A percentile compares a stretch with the other conserved stretches of the same genome.
phyloP scores from a whole-genome alignment of 371 early-diverging fungal genomes.

The Mucor circinelloides region DNA sequence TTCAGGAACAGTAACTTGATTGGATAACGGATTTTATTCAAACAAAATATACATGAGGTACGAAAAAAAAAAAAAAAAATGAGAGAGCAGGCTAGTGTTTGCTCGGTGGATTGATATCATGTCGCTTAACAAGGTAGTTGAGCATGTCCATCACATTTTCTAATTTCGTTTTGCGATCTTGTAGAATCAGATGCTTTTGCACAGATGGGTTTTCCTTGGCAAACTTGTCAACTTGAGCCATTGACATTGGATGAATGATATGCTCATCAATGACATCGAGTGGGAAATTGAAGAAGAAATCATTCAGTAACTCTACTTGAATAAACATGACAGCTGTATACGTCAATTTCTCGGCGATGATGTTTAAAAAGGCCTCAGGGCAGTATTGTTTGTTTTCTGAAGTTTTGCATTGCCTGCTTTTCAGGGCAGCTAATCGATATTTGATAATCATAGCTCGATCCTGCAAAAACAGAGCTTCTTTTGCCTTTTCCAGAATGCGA shows the following conservation, averaged over 20 bases:
- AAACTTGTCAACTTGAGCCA: slow-evolving; percentile 76
- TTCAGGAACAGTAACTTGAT: neutral
- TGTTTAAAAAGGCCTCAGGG: slow-evolving; percentile 88
- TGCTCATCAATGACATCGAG: slow-evolving; percentile 83
- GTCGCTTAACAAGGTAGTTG: slow-evolving; percentile 62
- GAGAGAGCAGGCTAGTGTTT: neutral
- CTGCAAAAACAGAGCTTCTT: slow-evolving; percentile 74
- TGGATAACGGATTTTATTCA: neutral
- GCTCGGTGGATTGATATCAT: slow-evolving; percentile 21
- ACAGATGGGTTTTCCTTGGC: slow-evolving; percentile 88
- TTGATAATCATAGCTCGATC: slow-evolving; percentile 76
- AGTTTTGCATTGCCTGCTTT: slow-evolving; percentile 74
- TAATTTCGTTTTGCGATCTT: slow-evolving; percentile 79
- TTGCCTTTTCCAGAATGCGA: slow-evolving; percentile 74
- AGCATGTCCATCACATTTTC: slow-evolving; percentile 82
- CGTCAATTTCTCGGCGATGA: slow-evolving; percentile 90
- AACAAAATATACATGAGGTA: neutral
- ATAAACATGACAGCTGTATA: slow-evolving; percentile 95
- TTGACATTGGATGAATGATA: slow-evolving; percentile 71
- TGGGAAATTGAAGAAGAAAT: slow-evolving; percentile 96
- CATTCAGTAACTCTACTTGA: slow-evolving; percentile 92
- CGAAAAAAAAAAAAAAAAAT: neutral
- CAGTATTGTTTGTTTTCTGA: slow-evolving; percentile 81
- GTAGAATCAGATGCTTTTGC: slow-evolving; percentile 77
- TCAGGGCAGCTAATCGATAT: slow-evolving; percentile 78